Percentiles rank a stretch among this genome's conserved stretches.
Evolutionary conservation across 225 moss, liverwort and hornwort genomes (phyloP).

Genomic region (Thuidium tamariscinum): DNA sequence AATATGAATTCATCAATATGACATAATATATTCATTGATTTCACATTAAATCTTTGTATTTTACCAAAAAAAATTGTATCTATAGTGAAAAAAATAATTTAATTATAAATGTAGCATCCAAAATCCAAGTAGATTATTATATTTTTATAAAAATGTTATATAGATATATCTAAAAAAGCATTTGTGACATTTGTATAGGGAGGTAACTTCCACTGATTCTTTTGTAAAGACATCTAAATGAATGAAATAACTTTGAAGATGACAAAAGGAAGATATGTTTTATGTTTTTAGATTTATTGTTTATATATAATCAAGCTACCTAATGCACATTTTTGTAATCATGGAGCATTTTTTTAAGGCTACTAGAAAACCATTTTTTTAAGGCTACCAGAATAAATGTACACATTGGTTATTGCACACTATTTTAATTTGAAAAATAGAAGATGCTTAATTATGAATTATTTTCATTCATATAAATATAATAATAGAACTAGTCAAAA

Average conservation of each 20-base stretch:
- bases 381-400: not conserved
- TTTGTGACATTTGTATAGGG: not conserved
- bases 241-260: not conserved
- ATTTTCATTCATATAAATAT: not conserved
- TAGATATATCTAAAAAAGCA: too few species aligned
- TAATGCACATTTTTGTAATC: not conserved
- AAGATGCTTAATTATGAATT: not conserved
- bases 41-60: not conserved
- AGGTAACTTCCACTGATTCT: not conserved
- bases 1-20: not conserved
- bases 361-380: fast-evolving
- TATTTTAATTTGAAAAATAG: not conserved
- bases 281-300: fast-evolving
- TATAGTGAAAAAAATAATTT: not conserved
- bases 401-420: too few species aligned
- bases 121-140: fast-evolving
- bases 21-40: not conserved
- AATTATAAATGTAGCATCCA: not conserved
- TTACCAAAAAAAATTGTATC: not conserved
- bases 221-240: not conserved
- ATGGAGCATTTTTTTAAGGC: not conserved
- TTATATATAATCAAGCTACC: not conserved
- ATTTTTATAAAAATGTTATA: not conserved
- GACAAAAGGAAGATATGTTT: not conserved
- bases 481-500: not conserved